phyloP scores from a whole-genome alignment of 78 protist genomes.

The Tieghemostelium lacteum region DNA sequence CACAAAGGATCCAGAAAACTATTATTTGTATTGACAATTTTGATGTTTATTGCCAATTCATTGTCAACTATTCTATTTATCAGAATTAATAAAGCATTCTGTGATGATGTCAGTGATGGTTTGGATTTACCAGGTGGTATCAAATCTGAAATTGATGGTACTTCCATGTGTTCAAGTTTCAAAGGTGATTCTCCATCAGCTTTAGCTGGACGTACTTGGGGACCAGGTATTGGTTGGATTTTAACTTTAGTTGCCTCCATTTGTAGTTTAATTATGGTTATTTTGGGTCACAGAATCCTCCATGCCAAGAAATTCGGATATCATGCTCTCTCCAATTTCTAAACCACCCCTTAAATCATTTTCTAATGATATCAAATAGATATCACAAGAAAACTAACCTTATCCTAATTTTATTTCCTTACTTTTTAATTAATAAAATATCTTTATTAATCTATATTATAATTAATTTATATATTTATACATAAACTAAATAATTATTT shows the following conservation, averaged over 20 bases:
- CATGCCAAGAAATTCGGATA: constrained; percentile 43
- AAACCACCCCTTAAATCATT: neutral
- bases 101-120: constrained; percentile 23
- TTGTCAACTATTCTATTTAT: constrained; percentile 21
- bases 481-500: too few species aligned
- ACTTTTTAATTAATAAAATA: too few species aligned
- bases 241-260: neutral
- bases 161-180: constrained; percentile 28
- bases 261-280: neutral
- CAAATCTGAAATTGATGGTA: neutral
- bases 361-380: too few species aligned
- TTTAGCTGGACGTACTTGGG: constrained; percentile 1
- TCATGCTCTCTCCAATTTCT: too few species aligned
- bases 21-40: constrained; percentile 17
- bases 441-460: too few species aligned
- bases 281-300: neutral
- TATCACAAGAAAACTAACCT: too few species aligned
- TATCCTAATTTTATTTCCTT: too few species aligned
- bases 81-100: constrained; percentile 54
- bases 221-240: constrained; percentile 50
- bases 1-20: constrained; percentile 19
- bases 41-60: constrained; percentile 14
- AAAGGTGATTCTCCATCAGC: neutral
- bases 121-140: neutral
- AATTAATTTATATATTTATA: too few species aligned